Conservation (phyloP, 352 stramenopile genomes). For the Globisporangium heterothallicum region DNA sequence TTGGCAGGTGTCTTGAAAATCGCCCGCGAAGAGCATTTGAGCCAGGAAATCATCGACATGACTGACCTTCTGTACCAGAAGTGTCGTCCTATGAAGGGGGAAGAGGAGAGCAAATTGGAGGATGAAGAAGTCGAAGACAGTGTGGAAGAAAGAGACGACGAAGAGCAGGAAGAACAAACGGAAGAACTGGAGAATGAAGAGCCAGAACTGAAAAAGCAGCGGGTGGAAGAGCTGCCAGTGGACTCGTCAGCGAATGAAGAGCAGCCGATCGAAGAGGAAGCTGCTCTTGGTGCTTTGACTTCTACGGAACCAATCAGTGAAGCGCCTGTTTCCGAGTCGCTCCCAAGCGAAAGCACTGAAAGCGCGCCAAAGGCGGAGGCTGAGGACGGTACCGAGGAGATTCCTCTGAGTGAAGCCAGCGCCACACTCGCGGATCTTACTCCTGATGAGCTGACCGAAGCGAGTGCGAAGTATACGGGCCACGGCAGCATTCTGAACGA, state of each 20-base stretch:
- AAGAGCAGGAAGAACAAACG: conserved; percentile 12
- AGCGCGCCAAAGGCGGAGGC: background rate
- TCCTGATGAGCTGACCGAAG: conserved; percentile 7
- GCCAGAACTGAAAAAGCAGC: conserved; percentile 32
- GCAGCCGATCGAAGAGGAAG: conserved; percentile 2
- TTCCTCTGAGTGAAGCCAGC: conserved; percentile 13
- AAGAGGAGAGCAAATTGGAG: conserved; percentile 20
- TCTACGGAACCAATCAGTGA: background rate
- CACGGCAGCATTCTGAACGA: conserved; percentile 6
- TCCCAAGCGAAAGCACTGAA: background rate
- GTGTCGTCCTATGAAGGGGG: conserved; percentile 41
- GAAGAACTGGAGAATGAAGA: conserved; percentile 25
- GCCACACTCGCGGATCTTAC: conserved; percentile 12
- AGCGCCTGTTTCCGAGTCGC: background rate
- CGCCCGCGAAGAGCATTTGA: conserved; percentile 51
- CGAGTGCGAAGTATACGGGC: conserved; percentile 4
- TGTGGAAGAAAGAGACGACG: conserved; percentile 18
- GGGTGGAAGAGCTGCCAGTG: conserved; percentile 10
- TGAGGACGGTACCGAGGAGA: conserved; percentile 5
- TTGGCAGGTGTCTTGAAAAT: conserved; percentile 55
- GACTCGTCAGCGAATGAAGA: background rate
- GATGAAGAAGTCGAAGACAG: conserved; percentile 28
- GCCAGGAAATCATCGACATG: conserved; percentile 42
- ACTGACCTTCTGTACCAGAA: conserved; percentile 51
- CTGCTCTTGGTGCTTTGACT: background rate